Evolutionary conservation across 1,284 basidiomycete genomes (phyloP).

Genomic region (Papiliotrema terrestris): DNA sequence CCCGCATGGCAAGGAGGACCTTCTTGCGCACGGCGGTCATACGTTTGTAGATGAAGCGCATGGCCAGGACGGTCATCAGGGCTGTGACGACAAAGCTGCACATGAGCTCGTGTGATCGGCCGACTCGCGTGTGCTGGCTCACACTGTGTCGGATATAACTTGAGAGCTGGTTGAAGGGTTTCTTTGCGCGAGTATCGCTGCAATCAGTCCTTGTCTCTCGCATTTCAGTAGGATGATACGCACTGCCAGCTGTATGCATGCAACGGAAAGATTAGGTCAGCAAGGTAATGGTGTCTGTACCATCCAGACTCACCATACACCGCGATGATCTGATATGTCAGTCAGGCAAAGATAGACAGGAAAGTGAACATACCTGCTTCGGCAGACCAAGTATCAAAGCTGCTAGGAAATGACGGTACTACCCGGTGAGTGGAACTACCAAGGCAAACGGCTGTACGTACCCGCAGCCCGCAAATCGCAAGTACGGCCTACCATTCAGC

Average conservation of each 20-base stretch:
- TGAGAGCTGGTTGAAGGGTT: conserved; percentile 14
- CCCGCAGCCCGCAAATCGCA: conserved; percentile 2
- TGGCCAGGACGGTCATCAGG: conserved; percentile 69
- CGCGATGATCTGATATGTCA: conserved; percentile 7
- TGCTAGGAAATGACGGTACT: conserved; percentile 45
- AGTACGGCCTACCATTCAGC: conserved; percentile 4
- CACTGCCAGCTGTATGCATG: background rate
- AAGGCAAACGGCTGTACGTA: background rate
- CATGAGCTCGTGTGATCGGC: background rate
- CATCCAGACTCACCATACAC: conserved; percentile 3
- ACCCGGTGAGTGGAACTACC: background rate
- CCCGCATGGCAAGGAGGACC: conserved; percentile 5
- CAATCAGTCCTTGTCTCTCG: background rate
- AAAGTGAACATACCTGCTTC: conserved; percentile 53
- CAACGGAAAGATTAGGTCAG: conserved; percentile 56
- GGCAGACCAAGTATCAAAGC: conserved; percentile 72
- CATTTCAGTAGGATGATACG: background rate
- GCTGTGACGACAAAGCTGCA: conserved; percentile 8
- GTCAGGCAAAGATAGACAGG: background rate
- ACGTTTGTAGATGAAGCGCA: conserved; percentile 75
- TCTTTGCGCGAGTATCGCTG: conserved; percentile 4
- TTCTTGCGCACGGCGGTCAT: conserved; percentile 53
- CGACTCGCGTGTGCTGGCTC: conserved; percentile 39
- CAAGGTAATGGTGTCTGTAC: background rate
- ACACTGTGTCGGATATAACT: conserved; percentile 60